Evolutionary conservation across 345 rosid genomes (phyloP).

Genomic region (Arabidopsis thaliana): DNA sequence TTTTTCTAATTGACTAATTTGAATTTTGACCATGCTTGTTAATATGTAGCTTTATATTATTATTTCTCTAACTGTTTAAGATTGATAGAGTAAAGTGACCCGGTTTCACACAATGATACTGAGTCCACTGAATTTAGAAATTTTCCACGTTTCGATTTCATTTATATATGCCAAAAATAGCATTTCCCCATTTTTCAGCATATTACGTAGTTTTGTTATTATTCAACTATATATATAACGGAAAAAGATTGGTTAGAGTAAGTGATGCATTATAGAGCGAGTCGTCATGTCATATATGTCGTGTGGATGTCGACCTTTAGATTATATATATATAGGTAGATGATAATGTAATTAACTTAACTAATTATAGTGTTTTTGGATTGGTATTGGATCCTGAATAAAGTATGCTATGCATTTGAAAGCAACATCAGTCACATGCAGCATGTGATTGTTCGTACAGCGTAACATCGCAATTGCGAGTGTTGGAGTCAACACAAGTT

Average conservation of each 20-base stretch:
- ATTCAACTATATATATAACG: neutral
- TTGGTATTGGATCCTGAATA: slow-evolving; percentile 8
- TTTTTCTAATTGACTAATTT: neutral
- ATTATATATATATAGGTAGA: slow-evolving; percentile 15
- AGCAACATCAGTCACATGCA: slow-evolving; percentile 30
- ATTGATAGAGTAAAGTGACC: slow-evolving; percentile 4
- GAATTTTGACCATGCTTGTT: slow-evolving; percentile 11
- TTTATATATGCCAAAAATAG: slow-evolving; percentile 11
- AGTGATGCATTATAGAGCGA: neutral
- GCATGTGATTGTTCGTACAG: slow-evolving; percentile 17
- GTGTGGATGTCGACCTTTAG: slow-evolving; percentile 24
- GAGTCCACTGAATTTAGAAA: slow-evolving; percentile 8
- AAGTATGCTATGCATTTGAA: neutral
- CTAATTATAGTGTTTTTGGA: neutral
- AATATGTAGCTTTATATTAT: neutral
- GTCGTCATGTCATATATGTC: slow-evolving; percentile 14
- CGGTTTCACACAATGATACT: neutral
- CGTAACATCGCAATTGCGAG: neutral
- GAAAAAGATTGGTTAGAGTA: slow-evolving; percentile 14
- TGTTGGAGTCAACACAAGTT: no score
- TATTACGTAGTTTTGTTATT: slow-evolving; percentile 15
- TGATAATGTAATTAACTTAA: slow-evolving; percentile 14
- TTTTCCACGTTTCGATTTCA: slow-evolving; percentile 26
- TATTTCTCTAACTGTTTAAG: neutral
- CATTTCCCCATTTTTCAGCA: slow-evolving; percentile 2